These are phyloP conservation scores for Zoysia matrella DNA, from an alignment of 202 grass and related monocot genomes.

Conservation along the genomic window DNA sequence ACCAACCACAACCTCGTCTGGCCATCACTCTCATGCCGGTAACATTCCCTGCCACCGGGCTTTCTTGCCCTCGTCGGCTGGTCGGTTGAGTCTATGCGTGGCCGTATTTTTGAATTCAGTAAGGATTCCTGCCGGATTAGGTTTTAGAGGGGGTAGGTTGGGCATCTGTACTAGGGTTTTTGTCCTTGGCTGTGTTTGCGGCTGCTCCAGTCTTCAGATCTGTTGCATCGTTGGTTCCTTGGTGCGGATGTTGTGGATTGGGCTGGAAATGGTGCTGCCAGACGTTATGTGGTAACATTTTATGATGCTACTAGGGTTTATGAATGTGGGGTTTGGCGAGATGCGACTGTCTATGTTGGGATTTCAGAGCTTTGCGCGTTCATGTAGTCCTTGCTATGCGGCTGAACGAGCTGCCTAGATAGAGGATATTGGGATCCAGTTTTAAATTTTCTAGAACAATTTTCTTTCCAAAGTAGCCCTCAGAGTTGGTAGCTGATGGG, in stretches of 20 bases:
- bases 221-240: slow-evolving; percentile 18
- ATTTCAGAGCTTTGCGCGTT: neutral
- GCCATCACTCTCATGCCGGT: slow-evolving; percentile 90
- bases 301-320: slow-evolving; percentile 49
- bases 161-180: slow-evolving; percentile 55
- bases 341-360: slow-evolving; percentile 23
- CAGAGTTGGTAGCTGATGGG: slow-evolving; percentile 1
- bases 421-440: neutral
- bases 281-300: neutral
- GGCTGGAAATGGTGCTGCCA: neutral
- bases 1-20: too few species aligned
- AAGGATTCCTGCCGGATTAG: slow-evolving; percentile 35
- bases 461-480: neutral
- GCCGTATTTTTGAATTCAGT: neutral
- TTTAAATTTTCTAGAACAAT: neutral
- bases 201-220: slow-evolving; percentile 34
- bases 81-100: neutral
- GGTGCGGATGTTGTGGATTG: neutral
- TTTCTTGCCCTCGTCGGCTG: neutral
- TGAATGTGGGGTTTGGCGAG: slow-evolving; percentile 18
- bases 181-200: neutral
- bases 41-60: neutral
- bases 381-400: slow-evolving; percentile 4
- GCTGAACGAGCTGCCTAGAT: neutral
- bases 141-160: slow-evolving; percentile 20